A percentile compares a stretch with the other conserved stretches of the same genome.
These are phyloP conservation scores for Boletellus deceptivus DNA, from an alignment of 1,284 basidiomycete genomes.

Conservation along the genomic window DNA sequence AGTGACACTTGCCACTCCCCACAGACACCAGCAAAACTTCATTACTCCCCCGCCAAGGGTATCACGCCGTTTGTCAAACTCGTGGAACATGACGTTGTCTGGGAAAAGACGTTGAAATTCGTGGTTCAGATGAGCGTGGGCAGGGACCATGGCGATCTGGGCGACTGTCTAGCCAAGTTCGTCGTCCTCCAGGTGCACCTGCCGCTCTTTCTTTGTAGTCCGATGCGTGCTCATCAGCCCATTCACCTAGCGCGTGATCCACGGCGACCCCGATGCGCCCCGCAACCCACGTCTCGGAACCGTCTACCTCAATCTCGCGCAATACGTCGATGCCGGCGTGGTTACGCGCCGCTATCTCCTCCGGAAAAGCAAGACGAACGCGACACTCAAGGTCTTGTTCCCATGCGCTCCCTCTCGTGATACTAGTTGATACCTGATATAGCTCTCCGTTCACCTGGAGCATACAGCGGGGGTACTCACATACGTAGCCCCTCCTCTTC, in stretches of 20 bases:
- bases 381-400: conserved; percentile 59
- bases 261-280: conserved; percentile 51
- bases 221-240: not conserved
- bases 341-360: conserved; percentile 72
- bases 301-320: conserved; percentile 70
- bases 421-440: conserved; percentile 2
- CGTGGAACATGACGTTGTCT: conserved; percentile 58
- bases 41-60: conserved; percentile 46
- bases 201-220: not conserved
- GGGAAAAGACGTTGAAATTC: conserved; percentile 55
- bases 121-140: conserved; percentile 63
- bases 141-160: conserved; percentile 43
- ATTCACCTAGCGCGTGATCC: conserved; percentile 41
- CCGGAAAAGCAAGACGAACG: conserved; percentile 75
- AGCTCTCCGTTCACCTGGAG: conserved; percentile 63
- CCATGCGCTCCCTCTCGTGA: not conserved
- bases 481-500: conserved; percentile 65
- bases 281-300: conserved; percentile 61
- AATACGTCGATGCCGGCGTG: conserved; percentile 64
- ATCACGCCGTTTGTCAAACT: conserved; percentile 56
- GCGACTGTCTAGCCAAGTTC: conserved; percentile 61
- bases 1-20: conserved; percentile 2
- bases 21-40: conserved; percentile 16
- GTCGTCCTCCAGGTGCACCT: conserved; percentile 56
- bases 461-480: conserved; percentile 55